Conservation (phyloP, 495 filamentous ascomycete species). For the Zalerion maritima region DNA sequence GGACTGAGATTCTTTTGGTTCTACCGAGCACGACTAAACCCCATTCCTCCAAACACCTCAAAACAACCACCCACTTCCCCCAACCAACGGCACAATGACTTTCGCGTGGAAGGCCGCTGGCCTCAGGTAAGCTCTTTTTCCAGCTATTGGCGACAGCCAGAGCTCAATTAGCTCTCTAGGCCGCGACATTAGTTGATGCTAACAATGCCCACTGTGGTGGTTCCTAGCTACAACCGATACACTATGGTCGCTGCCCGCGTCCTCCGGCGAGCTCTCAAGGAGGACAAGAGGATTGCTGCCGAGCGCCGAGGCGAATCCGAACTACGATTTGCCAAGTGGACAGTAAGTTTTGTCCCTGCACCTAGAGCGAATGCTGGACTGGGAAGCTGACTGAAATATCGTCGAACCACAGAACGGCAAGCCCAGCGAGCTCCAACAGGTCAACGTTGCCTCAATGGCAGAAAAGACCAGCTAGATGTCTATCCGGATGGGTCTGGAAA, state of each 20-base stretch:
- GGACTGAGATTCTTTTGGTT: conserved; percentile 13
- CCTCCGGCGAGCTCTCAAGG: conserved; percentile 87
- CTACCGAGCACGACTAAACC: conserved; percentile 12
- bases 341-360: conserved; percentile 45
- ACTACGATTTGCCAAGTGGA: conserved; percentile 88
- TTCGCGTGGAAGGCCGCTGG: conserved; percentile 98
- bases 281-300: conserved; percentile 67
- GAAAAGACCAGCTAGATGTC: no score
- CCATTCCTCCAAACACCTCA: conserved; percentile 9
- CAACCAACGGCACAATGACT: conserved; percentile 62
- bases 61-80: conserved; percentile 15
- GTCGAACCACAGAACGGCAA: conserved; percentile 72
- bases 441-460: conserved; percentile 50
- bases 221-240: conserved; percentile 78
- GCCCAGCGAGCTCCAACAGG: conserved; percentile 72
- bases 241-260: conserved; percentile 60
- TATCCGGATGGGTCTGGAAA: no score
- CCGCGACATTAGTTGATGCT: background rate
- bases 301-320: conserved; percentile 87
- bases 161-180: no score
- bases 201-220: background rate
- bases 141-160: no score
- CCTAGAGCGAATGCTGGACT: background rate
- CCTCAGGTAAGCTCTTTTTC: conserved; percentile 64
- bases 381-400: conserved; percentile 1